These are phyloP conservation scores for Zygnema cylindricum DNA, from an alignment of 139 green algal species.

Conservation along the genomic window DNA sequence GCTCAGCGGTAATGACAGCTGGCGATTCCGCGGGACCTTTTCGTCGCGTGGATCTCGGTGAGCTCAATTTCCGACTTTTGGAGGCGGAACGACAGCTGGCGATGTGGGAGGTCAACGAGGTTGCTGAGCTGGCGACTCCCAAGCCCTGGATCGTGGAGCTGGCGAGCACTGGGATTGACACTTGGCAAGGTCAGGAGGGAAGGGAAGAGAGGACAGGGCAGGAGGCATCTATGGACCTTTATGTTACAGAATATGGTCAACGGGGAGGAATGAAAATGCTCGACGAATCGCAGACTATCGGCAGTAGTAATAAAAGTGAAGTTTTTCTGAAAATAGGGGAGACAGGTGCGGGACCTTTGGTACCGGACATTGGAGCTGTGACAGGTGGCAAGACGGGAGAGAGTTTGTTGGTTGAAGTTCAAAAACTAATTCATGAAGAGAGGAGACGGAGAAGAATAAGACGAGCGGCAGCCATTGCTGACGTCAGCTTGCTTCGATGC, in stretches of 20 bases:
- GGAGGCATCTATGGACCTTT: too few relatives aligned
- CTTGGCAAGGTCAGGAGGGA: background rate
- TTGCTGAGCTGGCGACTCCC: conserved; percentile 19
- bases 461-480: background rate
- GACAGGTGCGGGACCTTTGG: background rate
- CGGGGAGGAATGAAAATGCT: background rate
- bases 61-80: background rate
- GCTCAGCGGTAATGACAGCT: conserved; percentile 3
- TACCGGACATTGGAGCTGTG: background rate
- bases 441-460: background rate
- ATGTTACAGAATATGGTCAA: too few relatives aligned
- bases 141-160: conserved; percentile 40
- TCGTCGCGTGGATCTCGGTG: background rate
- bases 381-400: background rate
- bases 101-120: conserved; percentile 36
- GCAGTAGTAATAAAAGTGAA: too few relatives aligned
- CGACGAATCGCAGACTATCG: too few relatives aligned
- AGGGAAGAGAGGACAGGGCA: background rate
- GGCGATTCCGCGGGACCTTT: background rate
- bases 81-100: background rate
- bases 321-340: too few relatives aligned
- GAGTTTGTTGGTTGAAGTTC: background rate
- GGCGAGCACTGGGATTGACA: conserved; percentile 11
- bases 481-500: conserved; percentile 34
- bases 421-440: background rate